Evolutionary conservation across 2,329 filamentous ascomycete genomes (phyloP), one percentile per base, ranked within the genome.

Genomic region (Venturia pyrina): DNA sequence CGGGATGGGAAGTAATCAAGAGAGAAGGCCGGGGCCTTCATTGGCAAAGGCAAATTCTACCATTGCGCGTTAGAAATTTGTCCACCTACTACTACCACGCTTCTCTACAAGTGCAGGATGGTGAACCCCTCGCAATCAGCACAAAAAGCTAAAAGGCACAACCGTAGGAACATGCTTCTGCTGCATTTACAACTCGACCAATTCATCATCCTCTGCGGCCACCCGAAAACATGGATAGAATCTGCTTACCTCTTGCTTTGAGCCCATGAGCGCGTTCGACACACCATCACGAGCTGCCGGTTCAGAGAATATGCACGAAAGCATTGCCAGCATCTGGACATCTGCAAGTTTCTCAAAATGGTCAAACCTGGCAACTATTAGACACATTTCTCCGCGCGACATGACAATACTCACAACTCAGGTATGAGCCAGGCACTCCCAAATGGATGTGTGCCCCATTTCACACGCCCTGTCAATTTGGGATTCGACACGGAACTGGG

Each of bases 251-350:
- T 57, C 59, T 60, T 75, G 72, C 65, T 71, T 70, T 68, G 73
- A 73, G 60, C 72, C 75, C 21, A 73, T 71, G 71, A 76, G 75
- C 3, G 75, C 71, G 32, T 71, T 74, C 32, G 74, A 75, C 46
- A 78, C 76, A 15, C 75, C 74, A 67, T 79, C 74, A 46, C 72
- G 73, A 11, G 75, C 74, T 65, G 75, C 78, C 24, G 81, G 78
- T 69, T 84, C 80, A 17, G 80, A 75, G 65, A 87, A 79, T 43
- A 87, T 78, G 68, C 84, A 86, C 4, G 85, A 85, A 46, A 88
- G 74, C 81, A 86, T 85, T n/a, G 84, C 86, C 43, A 88, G 78
- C 83, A 87, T 86, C 71, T 88, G 85, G 1, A 85, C 77, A 72
- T 88, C 85, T n/a, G 82, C 85, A 44, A 82, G 77, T 10, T 74